Evolutionary conservation across 805 yeast genomes (phyloP).

Genomic region (Aciculoconidium aculeatum): DNA sequence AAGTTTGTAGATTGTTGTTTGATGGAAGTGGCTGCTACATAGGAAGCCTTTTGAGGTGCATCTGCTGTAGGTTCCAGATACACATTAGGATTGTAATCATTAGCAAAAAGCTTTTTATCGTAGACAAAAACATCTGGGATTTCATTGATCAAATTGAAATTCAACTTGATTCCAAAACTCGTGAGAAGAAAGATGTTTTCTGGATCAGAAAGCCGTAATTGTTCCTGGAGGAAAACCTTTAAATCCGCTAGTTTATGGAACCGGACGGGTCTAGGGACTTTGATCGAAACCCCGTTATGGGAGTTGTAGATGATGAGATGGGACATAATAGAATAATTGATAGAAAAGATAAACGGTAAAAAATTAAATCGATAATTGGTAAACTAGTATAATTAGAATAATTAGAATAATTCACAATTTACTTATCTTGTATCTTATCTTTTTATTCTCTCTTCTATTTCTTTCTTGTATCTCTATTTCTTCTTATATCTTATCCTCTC

Average conservation of each 20-base stretch:
- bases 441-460: too few relatives aligned
- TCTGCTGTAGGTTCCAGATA: too few relatives aligned
- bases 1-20: slow-evolving; percentile 15
- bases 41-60: too few relatives aligned
- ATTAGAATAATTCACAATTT: too few relatives aligned
- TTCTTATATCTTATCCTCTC: too few relatives aligned
- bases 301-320: slow-evolving; percentile 31
- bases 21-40: slow-evolving; percentile 1
- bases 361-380: too few relatives aligned
- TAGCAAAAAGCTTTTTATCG: slow-evolving; percentile 54
- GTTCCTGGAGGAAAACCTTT: slow-evolving; percentile 23
- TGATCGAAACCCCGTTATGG: slow-evolving; percentile 30
- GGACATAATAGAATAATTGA: slow-evolving; percentile 3
- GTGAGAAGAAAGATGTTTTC: slow-evolving; percentile 49
- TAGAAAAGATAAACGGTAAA: too few relatives aligned
- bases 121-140: slow-evolving; percentile 53
- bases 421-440: too few relatives aligned
- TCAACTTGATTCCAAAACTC: slow-evolving; percentile 60
- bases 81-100: slow-evolving; percentile 15
- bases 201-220: slow-evolving; percentile 19
- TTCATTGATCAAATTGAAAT: slow-evolving; percentile 46
- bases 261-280: slow-evolving; percentile 36
- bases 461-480: too few relatives aligned
- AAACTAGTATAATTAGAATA: too few relatives aligned
- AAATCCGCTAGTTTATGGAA: slow-evolving; percentile 29